These are phyloP conservation scores for Backusella parvicylindrica DNA, from an alignment of 192 early-diverging fungal genomes.

Conservation along the genomic window DNA sequence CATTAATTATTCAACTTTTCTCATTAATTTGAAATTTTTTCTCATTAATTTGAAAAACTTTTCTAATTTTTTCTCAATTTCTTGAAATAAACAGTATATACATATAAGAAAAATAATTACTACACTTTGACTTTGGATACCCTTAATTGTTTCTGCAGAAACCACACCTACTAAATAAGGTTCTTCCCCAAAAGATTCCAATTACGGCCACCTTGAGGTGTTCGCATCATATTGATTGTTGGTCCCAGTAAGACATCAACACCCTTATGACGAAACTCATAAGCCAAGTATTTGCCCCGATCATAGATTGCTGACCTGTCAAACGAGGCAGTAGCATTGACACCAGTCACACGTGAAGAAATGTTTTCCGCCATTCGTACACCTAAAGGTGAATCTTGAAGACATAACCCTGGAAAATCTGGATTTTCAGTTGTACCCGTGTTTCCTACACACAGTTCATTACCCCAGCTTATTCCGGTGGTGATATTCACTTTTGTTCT, in stretches of 20 bases:
- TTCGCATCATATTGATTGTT: slow-evolving; percentile 17
- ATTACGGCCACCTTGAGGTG: slow-evolving; percentile 21
- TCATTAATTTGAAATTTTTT: no score
- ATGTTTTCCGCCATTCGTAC: slow-evolving; percentile 40
- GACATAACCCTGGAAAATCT: slow-evolving; percentile 43
- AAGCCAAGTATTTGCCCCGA: slow-evolving; percentile 46
- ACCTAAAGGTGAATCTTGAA: slow-evolving; percentile 24
- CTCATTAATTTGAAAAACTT: no score
- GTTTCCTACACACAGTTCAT: slow-evolving; percentile 49
- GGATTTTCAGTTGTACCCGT: slow-evolving; percentile 35
- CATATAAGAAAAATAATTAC: neutral
- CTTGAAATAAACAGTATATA: no score
- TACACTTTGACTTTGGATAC: slow-evolving; percentile 25
- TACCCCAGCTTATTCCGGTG: slow-evolving; percentile 43
- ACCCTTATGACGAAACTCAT: slow-evolving; percentile 55
- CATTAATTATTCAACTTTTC: no score
- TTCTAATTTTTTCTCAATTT: no score
- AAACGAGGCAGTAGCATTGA: slow-evolving; percentile 62
- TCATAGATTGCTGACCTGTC: slow-evolving; percentile 43
- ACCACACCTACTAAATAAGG: slow-evolving; percentile 16
- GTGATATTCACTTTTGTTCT: slow-evolving; percentile 44
- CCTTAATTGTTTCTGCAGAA: slow-evolving; percentile 1
- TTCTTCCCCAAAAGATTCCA: slow-evolving; percentile 26
- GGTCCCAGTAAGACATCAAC: slow-evolving; percentile 57
- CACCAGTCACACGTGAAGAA: slow-evolving; percentile 44